A percentile compares a stretch with the other conserved stretches of the same genome.
Conservation (phyloP, 352 stramenopile species). For the Phytophthora podocarpi region DNA sequence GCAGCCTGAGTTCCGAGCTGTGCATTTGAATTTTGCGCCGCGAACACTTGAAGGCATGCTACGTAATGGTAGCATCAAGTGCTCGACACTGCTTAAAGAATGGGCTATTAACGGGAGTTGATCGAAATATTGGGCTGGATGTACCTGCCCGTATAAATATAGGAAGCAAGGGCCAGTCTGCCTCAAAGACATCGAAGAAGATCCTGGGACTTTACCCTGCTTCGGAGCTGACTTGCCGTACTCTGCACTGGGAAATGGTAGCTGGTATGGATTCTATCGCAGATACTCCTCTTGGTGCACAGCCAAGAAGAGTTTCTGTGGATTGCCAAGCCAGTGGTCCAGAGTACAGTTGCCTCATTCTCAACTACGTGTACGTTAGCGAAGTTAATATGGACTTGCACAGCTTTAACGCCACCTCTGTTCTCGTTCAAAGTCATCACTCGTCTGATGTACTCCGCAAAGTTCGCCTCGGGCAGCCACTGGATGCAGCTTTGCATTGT, state of each 20-base stretch:
- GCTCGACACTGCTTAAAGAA: slow-evolving; percentile 73
- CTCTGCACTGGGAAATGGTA: slow-evolving; percentile 20
- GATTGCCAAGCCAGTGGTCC: slow-evolving; percentile 38
- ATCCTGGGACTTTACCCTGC: no score
- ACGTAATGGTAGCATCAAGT: slow-evolving; percentile 70
- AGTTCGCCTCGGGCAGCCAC: slow-evolving; percentile 60
- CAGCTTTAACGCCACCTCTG: background rate
- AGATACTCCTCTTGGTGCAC: background rate
- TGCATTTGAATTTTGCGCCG: slow-evolving; percentile 77
- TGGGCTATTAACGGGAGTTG: slow-evolving; percentile 71
- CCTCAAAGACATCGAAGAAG: no score
- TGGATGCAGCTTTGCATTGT: slow-evolving; percentile 45
- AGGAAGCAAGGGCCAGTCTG: no score
- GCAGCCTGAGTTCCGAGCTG: slow-evolving; percentile 76
- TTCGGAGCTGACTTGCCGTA: no score
- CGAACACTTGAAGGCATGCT: slow-evolving; percentile 78
- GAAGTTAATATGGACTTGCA: no score
- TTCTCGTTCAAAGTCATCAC: slow-evolving; percentile 39
- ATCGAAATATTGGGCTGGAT: background rate
- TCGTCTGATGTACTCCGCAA: slow-evolving; percentile 61
- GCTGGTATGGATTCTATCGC: slow-evolving; percentile 1
- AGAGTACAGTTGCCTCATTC: slow-evolving; percentile 51
- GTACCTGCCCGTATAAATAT: slow-evolving; percentile 18
- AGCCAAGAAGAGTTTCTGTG: slow-evolving; percentile 11
- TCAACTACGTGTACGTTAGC: slow-evolving; percentile 79